Evolutionary conservation across 495 filamentous ascomycete species (phyloP).

Genomic region (Hypoxylon crocopeplum): DNA sequence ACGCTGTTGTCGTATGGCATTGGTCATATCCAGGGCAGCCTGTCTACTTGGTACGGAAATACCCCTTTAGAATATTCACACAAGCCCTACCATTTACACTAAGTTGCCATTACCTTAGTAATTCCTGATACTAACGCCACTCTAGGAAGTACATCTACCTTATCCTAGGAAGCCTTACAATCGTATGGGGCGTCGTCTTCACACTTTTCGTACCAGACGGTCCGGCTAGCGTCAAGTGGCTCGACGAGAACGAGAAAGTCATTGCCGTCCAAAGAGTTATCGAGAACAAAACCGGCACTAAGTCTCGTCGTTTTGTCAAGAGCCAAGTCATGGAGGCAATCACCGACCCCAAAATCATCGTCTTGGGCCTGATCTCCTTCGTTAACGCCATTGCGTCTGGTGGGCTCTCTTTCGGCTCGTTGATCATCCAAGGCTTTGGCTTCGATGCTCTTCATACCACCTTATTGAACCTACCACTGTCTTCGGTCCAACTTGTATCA

Average conservation of each 20-base stretch:
- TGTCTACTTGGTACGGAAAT: constrained; percentile 42
- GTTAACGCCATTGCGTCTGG: constrained; percentile 37
- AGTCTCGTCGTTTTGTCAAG: constrained; percentile 36
- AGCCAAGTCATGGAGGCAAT: constrained; percentile 41
- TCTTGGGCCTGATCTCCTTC: constrained; percentile 41
- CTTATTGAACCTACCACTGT: constrained; percentile 45
- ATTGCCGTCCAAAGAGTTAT: constrained; percentile 37
- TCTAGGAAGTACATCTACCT: constrained; percentile 50
- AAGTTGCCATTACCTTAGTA: background rate
- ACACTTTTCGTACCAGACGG: constrained; percentile 61
- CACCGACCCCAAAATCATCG: constrained; percentile 35
- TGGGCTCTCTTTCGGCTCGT: constrained; percentile 52
- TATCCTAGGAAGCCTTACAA: constrained; percentile 52
- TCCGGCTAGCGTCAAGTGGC: constrained; percentile 48
- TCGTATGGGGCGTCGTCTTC: constrained; percentile 59
- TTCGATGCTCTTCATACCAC: constrained; percentile 59
- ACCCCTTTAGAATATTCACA: background rate
- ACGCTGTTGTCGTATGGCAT: constrained; percentile 36
- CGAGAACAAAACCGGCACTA: constrained; percentile 43
- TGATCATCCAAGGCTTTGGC: constrained; percentile 66
- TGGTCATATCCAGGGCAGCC: constrained; percentile 28
- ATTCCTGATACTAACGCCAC: background rate
- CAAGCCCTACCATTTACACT: background rate
- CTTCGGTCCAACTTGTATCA: constrained; percentile 20
- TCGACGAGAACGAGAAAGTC: constrained; percentile 39